Percentiles rank a stretch among this genome's conserved stretches.
These are phyloP conservation scores for Flaveria linearis DNA, from an alignment of 129 eudicot species.

Conservation along the genomic window DNA sequence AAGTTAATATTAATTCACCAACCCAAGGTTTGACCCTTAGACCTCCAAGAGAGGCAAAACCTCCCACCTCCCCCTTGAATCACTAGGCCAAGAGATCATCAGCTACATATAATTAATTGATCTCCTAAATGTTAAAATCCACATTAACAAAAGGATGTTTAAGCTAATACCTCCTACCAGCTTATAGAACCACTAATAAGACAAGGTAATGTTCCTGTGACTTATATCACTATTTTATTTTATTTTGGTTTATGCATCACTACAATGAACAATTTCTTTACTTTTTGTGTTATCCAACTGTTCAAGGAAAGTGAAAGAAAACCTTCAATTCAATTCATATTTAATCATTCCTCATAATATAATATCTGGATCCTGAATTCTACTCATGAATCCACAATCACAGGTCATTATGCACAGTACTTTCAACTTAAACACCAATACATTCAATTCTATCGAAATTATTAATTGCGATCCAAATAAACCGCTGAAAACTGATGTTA, in stretches of 20 bases:
- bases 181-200: conserved; percentile 11
- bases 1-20: no score
- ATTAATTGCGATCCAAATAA: background rate
- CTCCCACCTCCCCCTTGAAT: no score
- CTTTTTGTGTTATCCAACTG: conserved; percentile 4
- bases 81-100: no score
- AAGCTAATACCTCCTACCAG: background rate
- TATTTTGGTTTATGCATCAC: background rate
- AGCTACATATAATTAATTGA: background rate
- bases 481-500: background rate
- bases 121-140: background rate
- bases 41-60: no score
- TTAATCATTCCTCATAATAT: background rate
- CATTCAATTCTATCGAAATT: conserved; percentile 11
- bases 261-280: background rate
- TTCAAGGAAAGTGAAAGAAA: background rate
- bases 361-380: background rate
- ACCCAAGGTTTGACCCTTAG: no score
- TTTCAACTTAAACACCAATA: no score
- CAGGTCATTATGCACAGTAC: no score
- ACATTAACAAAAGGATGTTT: background rate
- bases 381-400: background rate
- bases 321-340: background rate
- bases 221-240: background rate
- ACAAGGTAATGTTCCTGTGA: background rate